Percentiles rank a stretch among this genome's conserved stretches.
Conservation (phyloP, 805 yeast genomes). For the Yarrowia alimentaria region DNA sequence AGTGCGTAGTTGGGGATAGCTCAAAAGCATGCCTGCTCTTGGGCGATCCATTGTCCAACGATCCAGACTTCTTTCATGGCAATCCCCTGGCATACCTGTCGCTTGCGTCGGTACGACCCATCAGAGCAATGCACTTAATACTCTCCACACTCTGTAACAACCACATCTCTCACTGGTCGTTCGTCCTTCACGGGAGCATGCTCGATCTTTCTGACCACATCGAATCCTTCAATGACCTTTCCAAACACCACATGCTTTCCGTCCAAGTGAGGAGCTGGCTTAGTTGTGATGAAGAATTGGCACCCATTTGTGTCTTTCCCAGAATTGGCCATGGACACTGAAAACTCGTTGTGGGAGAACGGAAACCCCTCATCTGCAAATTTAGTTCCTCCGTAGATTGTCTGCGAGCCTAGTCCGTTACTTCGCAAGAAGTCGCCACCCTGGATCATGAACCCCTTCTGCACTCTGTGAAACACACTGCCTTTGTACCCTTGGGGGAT, state of each 20-base stretch:
- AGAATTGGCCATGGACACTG: conserved; percentile 61
- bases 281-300: conserved; percentile 49
- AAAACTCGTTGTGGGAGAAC: no score
- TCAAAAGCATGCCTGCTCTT: no score
- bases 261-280: conserved; percentile 44
- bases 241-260: conserved; percentile 54
- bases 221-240: conserved; percentile 46
- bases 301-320: conserved; percentile 63
- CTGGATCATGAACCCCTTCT: conserved; percentile 48
- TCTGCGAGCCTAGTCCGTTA: conserved; percentile 47
- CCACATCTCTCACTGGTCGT: conserved; percentile 33
- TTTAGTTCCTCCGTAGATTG: conserved; percentile 44
- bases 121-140: no score
- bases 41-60: no score
- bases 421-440: conserved; percentile 50
- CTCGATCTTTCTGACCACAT: conserved; percentile 36
- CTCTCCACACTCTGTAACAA: conserved; percentile 43
- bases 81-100: no score
- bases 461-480: conserved; percentile 44
- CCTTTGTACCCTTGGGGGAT: conserved; percentile 48
- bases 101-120: no score
- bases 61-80: no score
- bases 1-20: no score
- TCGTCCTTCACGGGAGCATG: conserved; percentile 32
- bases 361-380: no score